Base-by-base conservation (phyloP, 2,329 filamentous ascomycete genomes). In the Sporothrix curviconia region DNA sequence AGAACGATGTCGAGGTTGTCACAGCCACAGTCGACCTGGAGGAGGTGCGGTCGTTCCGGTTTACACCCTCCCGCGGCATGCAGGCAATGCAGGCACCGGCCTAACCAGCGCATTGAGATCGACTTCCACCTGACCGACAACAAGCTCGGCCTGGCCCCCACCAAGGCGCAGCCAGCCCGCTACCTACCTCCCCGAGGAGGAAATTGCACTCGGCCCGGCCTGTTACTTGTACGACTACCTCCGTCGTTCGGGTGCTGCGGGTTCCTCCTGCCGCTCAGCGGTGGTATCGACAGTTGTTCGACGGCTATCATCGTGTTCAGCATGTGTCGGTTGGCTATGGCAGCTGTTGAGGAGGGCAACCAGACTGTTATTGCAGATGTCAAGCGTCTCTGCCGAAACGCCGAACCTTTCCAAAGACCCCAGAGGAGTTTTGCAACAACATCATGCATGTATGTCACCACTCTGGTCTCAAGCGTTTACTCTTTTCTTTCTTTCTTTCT, bases 11-110 rank as follows among this genome's bases (percentile, higher is more conserved):
- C 6, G 84, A 88, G 64, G 83, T 88, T 4, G 71, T 85, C 17
- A 81, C 78, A 5, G 85, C 85, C 3, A 87, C 83, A 0, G 75
- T 88, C 7, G 84, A 88, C 63, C 72, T 89, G 2, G 89, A 92
- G 64, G 84, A 89, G 61, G 86, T 92, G 6, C 74, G 86, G 32
- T 73, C 78, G 1, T 84, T 77, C 64, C 75, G 87, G 0, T 80
- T 72, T n/a, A 72, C 76, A 0, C 75, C 79, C 8, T 80, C 79
- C 12, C 75, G 83, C 55, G 78, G 79, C 7, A 66, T 82, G 22
- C 86, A 89, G 66, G 79, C 82, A 7, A 76, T 80, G 57, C 66
- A 69, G 40, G 69, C 73, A 2, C 70, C 73, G 0, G 63, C 63
- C 15, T 83, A 84, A n/a, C 57, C 65, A 72, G 56, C 66, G 75